Evolutionary conservation across 2,329 filamentous ascomycete species (phyloP).

Genomic region (Cryphonectria japonica): DNA sequence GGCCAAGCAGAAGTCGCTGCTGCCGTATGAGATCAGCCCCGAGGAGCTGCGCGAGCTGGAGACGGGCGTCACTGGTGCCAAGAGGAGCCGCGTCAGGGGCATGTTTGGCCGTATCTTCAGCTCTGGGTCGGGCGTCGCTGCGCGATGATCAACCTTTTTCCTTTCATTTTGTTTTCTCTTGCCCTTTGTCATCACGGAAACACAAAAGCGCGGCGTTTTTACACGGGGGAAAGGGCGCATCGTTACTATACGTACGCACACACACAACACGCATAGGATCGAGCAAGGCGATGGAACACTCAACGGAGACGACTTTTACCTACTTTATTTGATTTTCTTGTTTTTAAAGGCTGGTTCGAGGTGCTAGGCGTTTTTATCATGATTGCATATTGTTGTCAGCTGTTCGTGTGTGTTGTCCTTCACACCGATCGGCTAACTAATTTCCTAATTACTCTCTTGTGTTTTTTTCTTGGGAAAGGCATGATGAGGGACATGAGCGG

Average conservation of each 20-base stretch:
- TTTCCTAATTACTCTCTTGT: not conserved
- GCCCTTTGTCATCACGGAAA: not conserved
- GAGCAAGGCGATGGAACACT: not conserved
- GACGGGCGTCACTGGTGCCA: constrained; percentile 52
- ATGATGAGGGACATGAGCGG: constrained; percentile 4
- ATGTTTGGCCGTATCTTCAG: constrained; percentile 60
- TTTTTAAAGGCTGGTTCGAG: not conserved
- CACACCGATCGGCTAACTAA: not conserved
- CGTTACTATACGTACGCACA: not conserved
- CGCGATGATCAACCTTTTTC: constrained; percentile 37
- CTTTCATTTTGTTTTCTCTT: not conserved
- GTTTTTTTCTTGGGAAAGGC: not conserved
- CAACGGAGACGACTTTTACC: not conserved
- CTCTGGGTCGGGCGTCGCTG: constrained; percentile 41
- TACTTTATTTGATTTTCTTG: not conserved
- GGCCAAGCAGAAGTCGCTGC: constrained; percentile 38
- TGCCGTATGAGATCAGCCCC: constrained; percentile 60
- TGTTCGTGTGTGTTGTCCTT: not conserved
- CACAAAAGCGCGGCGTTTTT: constrained; percentile 6
- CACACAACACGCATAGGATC: not conserved
- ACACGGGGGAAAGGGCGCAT: constrained; percentile 6
- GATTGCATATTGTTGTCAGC: not conserved
- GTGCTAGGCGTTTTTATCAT: not conserved
- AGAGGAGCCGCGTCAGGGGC: constrained; percentile 46
- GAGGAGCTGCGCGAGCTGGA: constrained; percentile 57